A percentile compares a stretch with the other conserved stretches of the same genome.
Evolutionary conservation across 2,329 filamentous ascomycete species (phyloP).

Genomic region (Fonsecaea erecta): DNA sequence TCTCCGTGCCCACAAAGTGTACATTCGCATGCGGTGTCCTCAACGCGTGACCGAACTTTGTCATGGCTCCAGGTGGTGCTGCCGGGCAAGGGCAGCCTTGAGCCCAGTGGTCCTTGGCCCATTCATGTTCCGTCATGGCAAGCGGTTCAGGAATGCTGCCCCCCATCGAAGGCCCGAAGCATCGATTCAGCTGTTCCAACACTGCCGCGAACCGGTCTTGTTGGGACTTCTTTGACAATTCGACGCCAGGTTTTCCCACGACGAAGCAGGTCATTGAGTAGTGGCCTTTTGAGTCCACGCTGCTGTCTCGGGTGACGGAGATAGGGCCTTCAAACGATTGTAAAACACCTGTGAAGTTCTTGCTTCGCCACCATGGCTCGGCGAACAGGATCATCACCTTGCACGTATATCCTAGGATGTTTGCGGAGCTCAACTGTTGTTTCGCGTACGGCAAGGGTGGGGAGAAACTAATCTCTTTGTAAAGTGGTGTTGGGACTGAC

Average conservation of each 20-base stretch:
- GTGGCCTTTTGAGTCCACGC: slow-evolving; percentile 5
- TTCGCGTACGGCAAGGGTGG: slow-evolving; percentile 8
- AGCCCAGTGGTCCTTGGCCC: too few relatives aligned
- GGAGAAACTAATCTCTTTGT: slow-evolving; percentile 39
- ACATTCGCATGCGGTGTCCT: slow-evolving; percentile 41
- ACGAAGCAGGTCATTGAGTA: slow-evolving; percentile 49
- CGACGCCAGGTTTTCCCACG: slow-evolving; percentile 41
- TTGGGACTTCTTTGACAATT: slow-evolving; percentile 21
- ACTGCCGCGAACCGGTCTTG: slow-evolving; percentile 36
- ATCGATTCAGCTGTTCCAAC: slow-evolving; percentile 28
- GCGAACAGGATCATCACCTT: slow-evolving; percentile 7
- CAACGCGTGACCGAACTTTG: too few relatives aligned
- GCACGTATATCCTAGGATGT: slow-evolving; percentile 4
- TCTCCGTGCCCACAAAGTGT: slow-evolving; percentile 60
- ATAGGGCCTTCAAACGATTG: slow-evolving; percentile 40
- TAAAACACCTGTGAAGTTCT: not conserved
- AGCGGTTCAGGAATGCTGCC: too few relatives aligned
- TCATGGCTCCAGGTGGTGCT: too few relatives aligned
- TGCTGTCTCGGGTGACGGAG: slow-evolving; percentile 16
- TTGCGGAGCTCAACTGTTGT: not conserved
- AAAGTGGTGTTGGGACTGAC: slow-evolving; percentile 53
- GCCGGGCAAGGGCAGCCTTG: too few relatives aligned
- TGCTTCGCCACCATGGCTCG: slow-evolving; percentile 14
- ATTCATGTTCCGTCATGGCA: too few relatives aligned
- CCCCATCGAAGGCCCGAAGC: too few relatives aligned